A percentile compares a stretch with the other conserved stretches of the same genome.
These are phyloP conservation scores for Neonectria ditissima DNA, from an alignment of 2,329 filamentous ascomycete genomes.

Conservation along the genomic window DNA sequence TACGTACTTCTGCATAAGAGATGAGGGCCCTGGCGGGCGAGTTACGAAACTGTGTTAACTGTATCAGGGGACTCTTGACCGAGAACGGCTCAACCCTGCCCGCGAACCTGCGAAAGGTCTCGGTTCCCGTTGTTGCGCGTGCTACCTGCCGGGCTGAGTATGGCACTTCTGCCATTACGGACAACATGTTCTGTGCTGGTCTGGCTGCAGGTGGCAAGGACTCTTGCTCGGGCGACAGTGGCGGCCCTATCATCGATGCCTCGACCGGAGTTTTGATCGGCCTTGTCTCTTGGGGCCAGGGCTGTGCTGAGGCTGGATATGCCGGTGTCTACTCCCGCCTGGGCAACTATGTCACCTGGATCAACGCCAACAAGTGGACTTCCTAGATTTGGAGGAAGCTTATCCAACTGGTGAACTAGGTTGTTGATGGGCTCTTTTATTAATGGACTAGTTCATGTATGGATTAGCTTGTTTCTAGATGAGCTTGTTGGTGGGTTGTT, in stretches of 20 bases:
- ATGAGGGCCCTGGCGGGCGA: neutral
- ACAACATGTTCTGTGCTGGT: slow-evolving; percentile 51
- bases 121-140: slow-evolving; percentile 47
- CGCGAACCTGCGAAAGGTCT: slow-evolving; percentile 44
- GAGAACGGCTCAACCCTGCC: slow-evolving; percentile 32
- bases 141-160: slow-evolving; percentile 43
- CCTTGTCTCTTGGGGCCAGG: slow-evolving; percentile 49
- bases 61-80: slow-evolving; percentile 38
- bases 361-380: slow-evolving; percentile 2
- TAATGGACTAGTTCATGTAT: neutral
- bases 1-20: slow-evolving; percentile 22
- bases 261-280: slow-evolving; percentile 39
- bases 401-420: neutral
- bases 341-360: slow-evolving; percentile 28
- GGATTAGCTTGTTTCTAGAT: no score
- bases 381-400: neutral
- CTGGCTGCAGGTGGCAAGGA: slow-evolving; percentile 44
- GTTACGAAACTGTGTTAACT: slow-evolving; percentile 7
- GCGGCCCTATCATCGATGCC: slow-evolving; percentile 47
- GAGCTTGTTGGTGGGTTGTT: no score
- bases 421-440: no score
- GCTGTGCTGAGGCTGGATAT: slow-evolving; percentile 43
- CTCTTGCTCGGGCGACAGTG: slow-evolving; percentile 49
- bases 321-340: slow-evolving; percentile 48
- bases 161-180: slow-evolving; percentile 38